A percentile compares a stretch with the other conserved stretches of the same genome.
phyloP scores from a whole-genome alignment of 2,329 filamentous ascomycete species.

The Dactylellina haptotyla region DNA sequence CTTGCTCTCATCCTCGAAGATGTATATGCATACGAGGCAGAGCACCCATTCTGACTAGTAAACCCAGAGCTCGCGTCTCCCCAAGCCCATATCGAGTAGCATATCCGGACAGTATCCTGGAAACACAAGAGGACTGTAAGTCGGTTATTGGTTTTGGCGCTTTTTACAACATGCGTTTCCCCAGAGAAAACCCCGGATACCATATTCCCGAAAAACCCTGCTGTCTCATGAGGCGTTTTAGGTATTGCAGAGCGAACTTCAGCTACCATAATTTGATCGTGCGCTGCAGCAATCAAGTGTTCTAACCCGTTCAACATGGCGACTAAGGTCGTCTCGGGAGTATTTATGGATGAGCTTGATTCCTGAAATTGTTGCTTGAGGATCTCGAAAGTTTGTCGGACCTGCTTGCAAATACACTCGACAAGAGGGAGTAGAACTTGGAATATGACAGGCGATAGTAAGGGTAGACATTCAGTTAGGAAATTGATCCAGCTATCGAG shows the following conservation, averaged over 20 bases:
- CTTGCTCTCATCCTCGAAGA: slow-evolving; percentile 90
- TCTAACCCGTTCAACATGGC: slow-evolving; percentile 93
- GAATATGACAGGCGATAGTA: slow-evolving; percentile 86
- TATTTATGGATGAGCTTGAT: slow-evolving; percentile 61
- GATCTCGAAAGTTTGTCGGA: slow-evolving; percentile 76
- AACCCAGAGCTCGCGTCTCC: slow-evolving; percentile 67
- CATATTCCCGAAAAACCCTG: slow-evolving; percentile 89
- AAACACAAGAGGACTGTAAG: slow-evolving; percentile 95
- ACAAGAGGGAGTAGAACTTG: slow-evolving; percentile 90
- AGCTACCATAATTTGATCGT: slow-evolving; percentile 81
- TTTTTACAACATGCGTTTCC: slow-evolving; percentile 75
- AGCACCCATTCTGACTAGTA: slow-evolving; percentile 69
- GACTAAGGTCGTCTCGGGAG: slow-evolving; percentile 78
- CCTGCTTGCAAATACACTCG: slow-evolving; percentile 84
- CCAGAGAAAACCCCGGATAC: slow-evolving; percentile 88
- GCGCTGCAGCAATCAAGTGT: slow-evolving; percentile 84
- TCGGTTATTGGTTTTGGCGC: slow-evolving; percentile 88
- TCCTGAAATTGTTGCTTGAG: slow-evolving; percentile 73
- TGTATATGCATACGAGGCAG: slow-evolving; percentile 87
- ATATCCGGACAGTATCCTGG: slow-evolving; percentile 91
- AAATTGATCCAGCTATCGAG: slow-evolving; percentile 93
- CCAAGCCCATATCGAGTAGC: slow-evolving; percentile 96
- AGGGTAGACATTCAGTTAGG: slow-evolving; percentile 80
- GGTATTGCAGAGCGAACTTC: slow-evolving; percentile 74
- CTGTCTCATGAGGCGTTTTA: slow-evolving; percentile 83